These are phyloP conservation scores for Pseudogymnoascus sp. DNA, from an alignment of 2,329 filamentous ascomycete species.

Conservation along the genomic window DNA sequence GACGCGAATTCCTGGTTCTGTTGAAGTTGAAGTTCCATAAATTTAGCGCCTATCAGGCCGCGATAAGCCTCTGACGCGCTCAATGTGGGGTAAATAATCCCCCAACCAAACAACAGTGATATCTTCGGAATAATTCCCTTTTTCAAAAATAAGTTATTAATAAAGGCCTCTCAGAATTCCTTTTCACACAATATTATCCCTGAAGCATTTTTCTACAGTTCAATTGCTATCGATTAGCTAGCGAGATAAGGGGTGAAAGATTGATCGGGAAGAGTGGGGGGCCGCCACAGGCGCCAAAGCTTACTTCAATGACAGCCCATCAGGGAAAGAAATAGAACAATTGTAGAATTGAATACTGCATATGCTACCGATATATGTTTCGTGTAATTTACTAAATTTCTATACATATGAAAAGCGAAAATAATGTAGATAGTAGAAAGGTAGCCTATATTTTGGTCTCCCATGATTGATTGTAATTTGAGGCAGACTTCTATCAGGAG, in stretches of 20 bases:
- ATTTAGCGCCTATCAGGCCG: slow-evolving; percentile 6
- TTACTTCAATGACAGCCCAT: slow-evolving; percentile 1
- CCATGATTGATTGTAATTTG: neutral
- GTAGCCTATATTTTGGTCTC: neutral
- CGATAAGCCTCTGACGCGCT: slow-evolving; percentile 7
- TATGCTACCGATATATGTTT: neutral
- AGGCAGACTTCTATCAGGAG: neutral
- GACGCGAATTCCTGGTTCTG: neutral
- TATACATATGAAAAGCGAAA: neutral
- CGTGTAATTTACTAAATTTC: neutral
- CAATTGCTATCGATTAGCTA: neutral
- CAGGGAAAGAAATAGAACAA: neutral
- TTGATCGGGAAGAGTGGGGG: neutral
- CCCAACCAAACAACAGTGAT: neutral
- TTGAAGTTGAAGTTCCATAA: slow-evolving; percentile 7
- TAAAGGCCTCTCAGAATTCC: neutral
- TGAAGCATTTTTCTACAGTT: neutral
- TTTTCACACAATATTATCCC: neutral
- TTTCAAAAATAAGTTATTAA: neutral
- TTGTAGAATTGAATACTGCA: neutral
- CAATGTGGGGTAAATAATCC: slow-evolving; percentile 1
- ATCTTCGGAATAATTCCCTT: neutral
- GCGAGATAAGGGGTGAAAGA: neutral
- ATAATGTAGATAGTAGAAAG: too few relatives aligned
- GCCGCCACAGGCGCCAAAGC: neutral